These are phyloP conservation scores for Wakefieldia striispora DNA, from an alignment of 768 basidiomycete genomes.

Conservation along the genomic window DNA sequence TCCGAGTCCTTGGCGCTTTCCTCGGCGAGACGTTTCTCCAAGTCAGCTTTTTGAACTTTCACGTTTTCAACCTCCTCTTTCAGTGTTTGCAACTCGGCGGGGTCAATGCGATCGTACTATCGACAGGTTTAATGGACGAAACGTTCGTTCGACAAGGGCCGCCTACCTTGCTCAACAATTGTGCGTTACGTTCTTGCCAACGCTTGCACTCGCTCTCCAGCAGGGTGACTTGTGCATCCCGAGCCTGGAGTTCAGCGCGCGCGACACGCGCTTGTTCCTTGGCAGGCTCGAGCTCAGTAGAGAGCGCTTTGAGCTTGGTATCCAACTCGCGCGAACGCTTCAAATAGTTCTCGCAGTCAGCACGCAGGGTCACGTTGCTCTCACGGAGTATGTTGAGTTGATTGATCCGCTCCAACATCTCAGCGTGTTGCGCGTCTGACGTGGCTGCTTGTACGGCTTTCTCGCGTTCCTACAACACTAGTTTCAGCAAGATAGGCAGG, in stretches of 20 bases:
- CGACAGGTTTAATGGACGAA: not conserved
- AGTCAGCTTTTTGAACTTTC: conserved; percentile 42
- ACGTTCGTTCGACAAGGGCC: not conserved
- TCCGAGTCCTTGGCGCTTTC: conserved; percentile 31
- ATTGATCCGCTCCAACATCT: conserved; percentile 83
- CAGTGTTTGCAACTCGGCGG: conserved; percentile 75
- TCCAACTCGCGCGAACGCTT: conserved; percentile 72
- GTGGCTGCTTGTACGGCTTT: conserved; percentile 67
- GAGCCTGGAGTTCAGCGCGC: conserved; percentile 73
- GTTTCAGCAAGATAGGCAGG: conserved; percentile 1
- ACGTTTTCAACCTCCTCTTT: conserved; percentile 67
- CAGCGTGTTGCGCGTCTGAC: conserved; percentile 77
- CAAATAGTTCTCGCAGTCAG: conserved; percentile 68
- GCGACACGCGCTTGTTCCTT: conserved; percentile 66
- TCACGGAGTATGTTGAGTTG: conserved; percentile 84
- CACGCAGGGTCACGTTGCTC: conserved; percentile 81
- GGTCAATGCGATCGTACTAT: conserved; percentile 87
- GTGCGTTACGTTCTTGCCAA: conserved; percentile 84
- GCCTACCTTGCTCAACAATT: conserved; percentile 73
- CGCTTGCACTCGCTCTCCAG: conserved; percentile 74
- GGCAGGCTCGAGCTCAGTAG: conserved; percentile 67
- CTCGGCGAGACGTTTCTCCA: conserved; percentile 29
- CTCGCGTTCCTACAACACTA: conserved; percentile 65
- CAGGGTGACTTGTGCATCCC: conserved; percentile 60
- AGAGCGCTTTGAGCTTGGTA: conserved; percentile 52